Percentiles rank a stretch among this genome's conserved stretches.
Conservation (phyloP, 805 yeast species). For the Suhomyces canberraensis region DNA sequence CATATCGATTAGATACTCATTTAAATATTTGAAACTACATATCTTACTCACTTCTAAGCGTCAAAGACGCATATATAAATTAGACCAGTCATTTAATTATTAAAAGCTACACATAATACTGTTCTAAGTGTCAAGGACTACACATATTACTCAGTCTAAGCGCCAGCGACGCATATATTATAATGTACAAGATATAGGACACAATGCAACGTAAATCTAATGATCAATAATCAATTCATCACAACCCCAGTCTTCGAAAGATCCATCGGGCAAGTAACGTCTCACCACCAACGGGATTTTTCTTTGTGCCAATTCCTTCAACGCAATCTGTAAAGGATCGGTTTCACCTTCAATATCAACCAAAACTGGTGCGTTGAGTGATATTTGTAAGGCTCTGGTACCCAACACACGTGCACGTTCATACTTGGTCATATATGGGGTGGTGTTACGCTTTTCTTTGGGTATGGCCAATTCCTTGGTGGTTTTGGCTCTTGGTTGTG, state of each 20-base stretch:
- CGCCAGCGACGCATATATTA: not conserved
- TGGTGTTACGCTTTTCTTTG: slow-evolving; percentile 83
- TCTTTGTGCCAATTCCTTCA: slow-evolving; percentile 92
- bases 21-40: too few species aligned
- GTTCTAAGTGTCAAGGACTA: too few species aligned
- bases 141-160: too few species aligned
- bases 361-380: slow-evolving; percentile 97
- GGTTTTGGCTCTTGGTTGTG: slow-evolving; percentile 51
- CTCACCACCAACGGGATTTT: slow-evolving; percentile 94
- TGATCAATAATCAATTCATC: slow-evolving; percentile 93
- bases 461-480: slow-evolving; percentile 83
- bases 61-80: too few species aligned
- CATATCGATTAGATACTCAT: not conserved
- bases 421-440: slow-evolving; percentile 98
- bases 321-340: slow-evolving; percentile 95
- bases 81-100: too few species aligned
- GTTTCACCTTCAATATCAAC: slow-evolving; percentile 99
- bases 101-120: too few species aligned
- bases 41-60: too few species aligned
- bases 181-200: not conserved
- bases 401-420: slow-evolving; percentile 98
- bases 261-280: slow-evolving; percentile 94
- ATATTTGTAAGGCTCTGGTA: slow-evolving; percentile 94
- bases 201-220: slow-evolving; percentile 19
- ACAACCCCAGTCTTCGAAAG: slow-evolving; percentile 98